A percentile compares a stretch with the other conserved stretches of the same genome.
These are phyloP conservation scores for Lepiota brunneoincarnata DNA, from an alignment of 768 basidiomycete genomes.

Conservation along the genomic window DNA sequence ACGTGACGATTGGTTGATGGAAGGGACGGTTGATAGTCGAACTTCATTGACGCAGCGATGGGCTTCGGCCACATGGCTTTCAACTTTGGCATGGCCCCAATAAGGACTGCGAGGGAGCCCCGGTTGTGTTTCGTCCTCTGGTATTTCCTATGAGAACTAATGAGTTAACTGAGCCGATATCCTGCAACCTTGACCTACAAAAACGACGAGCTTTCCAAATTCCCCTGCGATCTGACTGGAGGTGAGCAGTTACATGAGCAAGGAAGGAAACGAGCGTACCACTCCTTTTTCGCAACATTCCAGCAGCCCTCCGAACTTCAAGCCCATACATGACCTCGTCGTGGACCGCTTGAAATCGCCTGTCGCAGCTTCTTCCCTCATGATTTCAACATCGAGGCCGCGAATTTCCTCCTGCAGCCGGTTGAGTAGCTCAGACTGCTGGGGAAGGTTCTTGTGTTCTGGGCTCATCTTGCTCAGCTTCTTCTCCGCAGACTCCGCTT, in stretches of 20 bases:
- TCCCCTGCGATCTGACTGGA: slow-evolving; percentile 47
- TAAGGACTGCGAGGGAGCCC: slow-evolving; percentile 77
- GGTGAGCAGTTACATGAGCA: not conserved
- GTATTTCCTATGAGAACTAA: slow-evolving; percentile 58
- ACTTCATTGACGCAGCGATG: slow-evolving; percentile 53
- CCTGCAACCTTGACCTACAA: slow-evolving; percentile 26
- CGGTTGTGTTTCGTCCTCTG: slow-evolving; percentile 76
- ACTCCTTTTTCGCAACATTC: slow-evolving; percentile 84
- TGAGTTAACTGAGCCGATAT: not conserved
- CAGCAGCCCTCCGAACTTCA: slow-evolving; percentile 85
- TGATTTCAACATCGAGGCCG: slow-evolving; percentile 75
- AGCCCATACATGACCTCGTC: slow-evolving; percentile 66
- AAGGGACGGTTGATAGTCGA: slow-evolving; percentile 39
- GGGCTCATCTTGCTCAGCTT: slow-evolving; percentile 89
- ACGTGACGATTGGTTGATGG: slow-evolving; percentile 15
- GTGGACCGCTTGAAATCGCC: slow-evolving; percentile 81
- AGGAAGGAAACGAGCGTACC: slow-evolving; percentile 27
- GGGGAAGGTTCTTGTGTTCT: slow-evolving; percentile 78
- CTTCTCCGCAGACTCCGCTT: slow-evolving; percentile 82
- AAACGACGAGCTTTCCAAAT: slow-evolving; percentile 49
- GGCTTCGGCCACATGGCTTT: slow-evolving; percentile 62
- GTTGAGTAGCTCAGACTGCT: slow-evolving; percentile 73
- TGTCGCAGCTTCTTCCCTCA: slow-evolving; percentile 75
- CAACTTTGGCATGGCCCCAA: slow-evolving; percentile 59
- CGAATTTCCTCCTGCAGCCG: slow-evolving; percentile 75